These are phyloP conservation scores for Collybia sp. DNA, from an alignment of 768 basidiomycete species.

Conservation along the genomic window DNA sequence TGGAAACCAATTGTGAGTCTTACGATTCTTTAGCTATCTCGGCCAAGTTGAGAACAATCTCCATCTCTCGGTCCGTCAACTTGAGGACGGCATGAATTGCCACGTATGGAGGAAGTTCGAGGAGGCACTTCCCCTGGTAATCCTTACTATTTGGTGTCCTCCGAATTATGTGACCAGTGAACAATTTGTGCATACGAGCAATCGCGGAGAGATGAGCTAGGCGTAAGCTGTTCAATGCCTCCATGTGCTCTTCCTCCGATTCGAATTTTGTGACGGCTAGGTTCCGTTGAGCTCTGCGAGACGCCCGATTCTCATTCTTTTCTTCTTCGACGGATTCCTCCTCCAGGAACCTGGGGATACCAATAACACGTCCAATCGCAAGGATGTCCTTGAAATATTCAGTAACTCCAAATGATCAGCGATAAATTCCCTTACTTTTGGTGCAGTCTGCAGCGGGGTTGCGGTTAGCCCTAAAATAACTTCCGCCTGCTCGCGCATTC, in stretches of 20 bases:
- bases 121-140: background rate
- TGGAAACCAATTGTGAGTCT: background rate
- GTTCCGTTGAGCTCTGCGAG: constrained; percentile 7
- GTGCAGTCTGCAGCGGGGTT: constrained; percentile 18
- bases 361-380: constrained; percentile 19
- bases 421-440: constrained; percentile 11
- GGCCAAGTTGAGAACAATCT: background rate
- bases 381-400: constrained; percentile 16
- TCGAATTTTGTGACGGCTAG: constrained; percentile 6
- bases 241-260: constrained; percentile 4
- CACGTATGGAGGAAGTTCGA: constrained; percentile 2
- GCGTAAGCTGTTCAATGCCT: background rate
- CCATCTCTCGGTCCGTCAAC: background rate
- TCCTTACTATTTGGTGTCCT: constrained; percentile 4
- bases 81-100: constrained; percentile 3
- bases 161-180: constrained; percentile 5
- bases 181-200: background rate
- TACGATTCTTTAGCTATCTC: constrained; percentile 3
- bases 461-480: constrained; percentile 14
- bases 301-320: constrained; percentile 10
- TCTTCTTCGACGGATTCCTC: constrained; percentile 12
- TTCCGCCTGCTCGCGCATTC: constrained; percentile 5
- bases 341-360: constrained; percentile 18
- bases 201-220: constrained; percentile 5
- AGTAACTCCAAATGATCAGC: background rate